Percentiles rank a stretch among this genome's conserved stretches.
Evolutionary conservation across 2,329 filamentous ascomycete species (phyloP).

Genomic region (Xylaria sp.): DNA sequence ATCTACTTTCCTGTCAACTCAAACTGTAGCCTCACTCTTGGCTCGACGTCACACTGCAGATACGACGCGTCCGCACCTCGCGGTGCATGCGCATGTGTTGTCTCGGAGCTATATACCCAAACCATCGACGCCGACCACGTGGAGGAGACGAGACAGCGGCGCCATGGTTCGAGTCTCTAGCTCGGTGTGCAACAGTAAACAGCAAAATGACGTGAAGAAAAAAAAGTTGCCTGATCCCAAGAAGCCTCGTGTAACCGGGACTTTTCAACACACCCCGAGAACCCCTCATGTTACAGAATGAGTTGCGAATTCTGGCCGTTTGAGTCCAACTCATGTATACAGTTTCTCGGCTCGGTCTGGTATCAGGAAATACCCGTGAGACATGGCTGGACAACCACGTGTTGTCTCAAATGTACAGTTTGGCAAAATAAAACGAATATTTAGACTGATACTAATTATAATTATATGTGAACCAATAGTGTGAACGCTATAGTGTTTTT

Average conservation of each 20-base stretch:
- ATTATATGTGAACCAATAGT: background rate
- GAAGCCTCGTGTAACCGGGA: slow-evolving; percentile 7
- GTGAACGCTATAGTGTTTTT: background rate
- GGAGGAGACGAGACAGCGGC: slow-evolving; percentile 8
- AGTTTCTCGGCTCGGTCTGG: background rate
- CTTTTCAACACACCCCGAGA: background rate
- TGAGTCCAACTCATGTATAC: background rate
- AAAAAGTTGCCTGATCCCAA: slow-evolving; percentile 19
- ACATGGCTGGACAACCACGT: background rate
- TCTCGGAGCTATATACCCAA: slow-evolving; percentile 17
- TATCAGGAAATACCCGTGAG: background rate
- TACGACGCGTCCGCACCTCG: background rate
- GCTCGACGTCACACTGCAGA: slow-evolving; percentile 9
- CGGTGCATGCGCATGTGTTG: background rate
- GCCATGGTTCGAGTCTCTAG: slow-evolving; percentile 6
- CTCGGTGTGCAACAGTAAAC: background rate
- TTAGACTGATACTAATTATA: background rate
- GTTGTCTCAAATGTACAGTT: slow-evolving; percentile 9
- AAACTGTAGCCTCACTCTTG: background rate
- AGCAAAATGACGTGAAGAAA: background rate
- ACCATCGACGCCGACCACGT: slow-evolving; percentile 18
- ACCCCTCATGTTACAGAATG: background rate
- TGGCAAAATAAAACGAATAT: background rate
- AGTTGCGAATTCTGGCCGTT: background rate
- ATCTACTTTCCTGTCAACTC: background rate